phyloP scores from a whole-genome alignment of 2,329 filamentous ascomycete genomes.

The Diaporthe capsici region DNA sequence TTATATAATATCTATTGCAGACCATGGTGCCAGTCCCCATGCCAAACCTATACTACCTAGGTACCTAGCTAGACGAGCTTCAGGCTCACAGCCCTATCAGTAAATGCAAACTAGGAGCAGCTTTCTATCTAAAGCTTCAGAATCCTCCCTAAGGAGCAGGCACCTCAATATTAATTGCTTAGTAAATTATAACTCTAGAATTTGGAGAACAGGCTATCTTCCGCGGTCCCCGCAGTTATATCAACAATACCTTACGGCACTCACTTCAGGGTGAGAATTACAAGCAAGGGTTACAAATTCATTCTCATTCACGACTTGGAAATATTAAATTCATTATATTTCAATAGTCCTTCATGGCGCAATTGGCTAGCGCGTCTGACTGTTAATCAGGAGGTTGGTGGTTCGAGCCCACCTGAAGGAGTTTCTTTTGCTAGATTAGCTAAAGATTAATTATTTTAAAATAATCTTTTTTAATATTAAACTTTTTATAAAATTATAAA shows the following conservation, averaged over 20 bases:
- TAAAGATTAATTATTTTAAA: too few species aligned
- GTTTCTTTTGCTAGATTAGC: not conserved
- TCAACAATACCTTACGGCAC: too few species aligned
- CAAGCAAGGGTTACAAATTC: too few species aligned
- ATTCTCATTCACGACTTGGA: too few species aligned
- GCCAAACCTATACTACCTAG: not conserved
- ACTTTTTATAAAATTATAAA: too few species aligned
- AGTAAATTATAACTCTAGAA: not conserved
- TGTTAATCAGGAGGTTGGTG: slow-evolving; percentile 59
- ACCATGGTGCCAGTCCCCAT: not conserved
- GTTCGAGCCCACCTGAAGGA: slow-evolving; percentile 34
- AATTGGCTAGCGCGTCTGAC: slow-evolving; percentile 73
- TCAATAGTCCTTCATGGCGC: slow-evolving; percentile 46
- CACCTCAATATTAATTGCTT: not conserved
- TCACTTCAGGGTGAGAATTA: too few species aligned
- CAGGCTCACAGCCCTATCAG: not conserved
- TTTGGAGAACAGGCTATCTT: too few species aligned
- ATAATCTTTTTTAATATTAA: too few species aligned
- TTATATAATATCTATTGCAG: not conserved
- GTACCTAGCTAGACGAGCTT: not conserved
- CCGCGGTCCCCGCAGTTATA: too few species aligned
- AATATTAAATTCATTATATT: too few species aligned
- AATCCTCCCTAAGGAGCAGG: not conserved
- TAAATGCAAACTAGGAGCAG: not conserved
- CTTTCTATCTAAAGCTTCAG: not conserved